A percentile compares a stretch with the other conserved stretches of the same genome.
Evolutionary conservation across 495 filamentous ascomycete genomes (phyloP).

Genomic region (Penicillium salamii): DNA sequence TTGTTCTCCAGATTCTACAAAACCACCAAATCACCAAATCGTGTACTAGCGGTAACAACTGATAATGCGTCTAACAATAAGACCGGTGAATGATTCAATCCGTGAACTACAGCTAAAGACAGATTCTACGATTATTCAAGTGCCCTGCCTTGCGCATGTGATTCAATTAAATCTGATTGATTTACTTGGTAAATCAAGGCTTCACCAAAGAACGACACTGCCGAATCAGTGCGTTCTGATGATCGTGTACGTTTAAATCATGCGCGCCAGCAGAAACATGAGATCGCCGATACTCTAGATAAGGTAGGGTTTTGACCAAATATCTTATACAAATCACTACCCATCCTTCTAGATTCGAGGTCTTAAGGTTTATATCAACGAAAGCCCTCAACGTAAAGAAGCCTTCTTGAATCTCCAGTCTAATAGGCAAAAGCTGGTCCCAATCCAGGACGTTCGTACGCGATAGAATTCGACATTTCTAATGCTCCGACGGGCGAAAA

Average conservation of each 20-base stretch:
- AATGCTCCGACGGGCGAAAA: conserved; percentile 12
- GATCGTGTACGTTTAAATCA: background rate
- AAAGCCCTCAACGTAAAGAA: conserved; percentile 10
- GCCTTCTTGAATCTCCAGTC: conserved; percentile 9
- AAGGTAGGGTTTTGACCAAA: background rate
- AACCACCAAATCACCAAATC: conserved; percentile 3
- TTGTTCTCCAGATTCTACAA: conserved; percentile 3
- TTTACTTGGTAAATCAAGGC: conserved; percentile 11
- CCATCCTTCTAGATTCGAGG: conserved; percentile 1
- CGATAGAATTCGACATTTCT: conserved; percentile 3
- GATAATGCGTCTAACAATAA: conserved; percentile 18
- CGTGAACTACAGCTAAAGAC: background rate
- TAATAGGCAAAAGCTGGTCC: conserved; percentile 10
- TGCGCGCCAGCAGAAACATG: background rate
- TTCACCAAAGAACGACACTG: conserved; percentile 5
- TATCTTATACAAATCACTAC: background rate
- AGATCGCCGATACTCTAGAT: conserved; percentile 7
- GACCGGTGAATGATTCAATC: conserved; percentile 6
- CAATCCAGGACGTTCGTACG: conserved; percentile 14
- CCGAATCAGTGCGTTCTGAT: conserved; percentile 3
- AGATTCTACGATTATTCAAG: conserved; percentile 3
- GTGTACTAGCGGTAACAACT: conserved; percentile 10
- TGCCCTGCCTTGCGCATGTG: conserved; percentile 13
- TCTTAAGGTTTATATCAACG: conserved; percentile 10
- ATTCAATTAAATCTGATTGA: conserved; percentile 16